phyloP scores from a whole-genome alignment of 2,329 filamentous ascomycete genomes.

The Fusarium stilboides region DNA sequence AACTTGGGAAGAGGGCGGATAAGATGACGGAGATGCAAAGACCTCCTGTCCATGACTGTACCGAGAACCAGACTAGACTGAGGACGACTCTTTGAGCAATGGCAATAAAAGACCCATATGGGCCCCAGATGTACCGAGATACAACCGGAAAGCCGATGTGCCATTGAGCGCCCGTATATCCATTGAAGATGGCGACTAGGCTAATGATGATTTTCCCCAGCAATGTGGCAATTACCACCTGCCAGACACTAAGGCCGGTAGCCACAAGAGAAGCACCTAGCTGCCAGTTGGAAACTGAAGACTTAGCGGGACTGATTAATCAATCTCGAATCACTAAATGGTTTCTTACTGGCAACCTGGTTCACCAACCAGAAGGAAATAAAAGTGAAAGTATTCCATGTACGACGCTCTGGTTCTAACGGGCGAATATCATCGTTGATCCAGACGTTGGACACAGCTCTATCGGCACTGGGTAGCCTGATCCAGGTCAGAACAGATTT shows the following conservation, averaged over 20 bases:
- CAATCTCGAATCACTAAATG: background rate
- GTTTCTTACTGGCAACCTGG: background rate
- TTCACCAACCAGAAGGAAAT: background rate
- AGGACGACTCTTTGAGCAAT: background rate
- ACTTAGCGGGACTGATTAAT: background rate
- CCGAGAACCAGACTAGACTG: background rate
- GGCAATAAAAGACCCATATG: background rate
- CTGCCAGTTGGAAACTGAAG: constrained; percentile 2
- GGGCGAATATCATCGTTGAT: constrained; percentile 10
- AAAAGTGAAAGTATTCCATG: constrained; percentile 2
- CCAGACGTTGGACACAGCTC: constrained; percentile 2
- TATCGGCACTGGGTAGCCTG: background rate
- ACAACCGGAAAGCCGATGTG: constrained; percentile 14
- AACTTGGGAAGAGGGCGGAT: background rate
- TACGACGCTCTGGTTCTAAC: background rate
- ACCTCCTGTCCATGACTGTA: constrained; percentile 4
- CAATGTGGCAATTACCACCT: constrained; percentile 3
- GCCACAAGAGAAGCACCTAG: constrained; percentile 11
- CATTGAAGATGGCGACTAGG: constrained; percentile 3
- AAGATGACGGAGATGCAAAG: background rate
- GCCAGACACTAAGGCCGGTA: constrained; percentile 6
- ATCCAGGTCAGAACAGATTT: background rate
- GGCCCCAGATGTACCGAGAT: constrained; percentile 7
- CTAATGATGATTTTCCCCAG: background rate
- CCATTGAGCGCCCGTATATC: background rate